A percentile compares a stretch with the other conserved stretches of the same genome.
phyloP scores from a whole-genome alignment of 495 filamentous ascomycete species.

The Aspergillus olivimuriae region DNA sequence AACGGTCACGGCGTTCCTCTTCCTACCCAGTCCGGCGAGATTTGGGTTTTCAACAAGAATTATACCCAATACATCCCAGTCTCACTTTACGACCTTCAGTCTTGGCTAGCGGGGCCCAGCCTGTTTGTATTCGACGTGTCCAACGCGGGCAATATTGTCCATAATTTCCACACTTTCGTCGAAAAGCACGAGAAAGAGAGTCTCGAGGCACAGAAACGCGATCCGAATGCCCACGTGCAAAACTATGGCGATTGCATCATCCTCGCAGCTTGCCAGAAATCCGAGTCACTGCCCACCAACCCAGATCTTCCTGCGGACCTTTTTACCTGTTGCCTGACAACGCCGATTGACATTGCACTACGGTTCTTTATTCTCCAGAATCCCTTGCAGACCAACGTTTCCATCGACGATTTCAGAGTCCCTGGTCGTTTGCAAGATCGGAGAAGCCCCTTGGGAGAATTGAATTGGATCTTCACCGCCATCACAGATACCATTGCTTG shows the following conservation, averaged over 20 bases:
- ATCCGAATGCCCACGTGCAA: conserved; percentile 65
- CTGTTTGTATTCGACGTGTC: conserved; percentile 98
- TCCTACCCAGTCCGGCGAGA: conserved; percentile 91
- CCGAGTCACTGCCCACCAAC: conserved; percentile 94
- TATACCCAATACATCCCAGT: conserved; percentile 99
- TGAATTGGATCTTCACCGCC: conserved; percentile 99
- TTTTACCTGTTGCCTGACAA: conserved; percentile 93
- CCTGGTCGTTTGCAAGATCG: conserved; percentile 85
- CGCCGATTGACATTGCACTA: conserved; percentile 93
- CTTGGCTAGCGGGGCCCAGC: conserved; percentile 91
- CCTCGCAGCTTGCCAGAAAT: conserved; percentile 81
- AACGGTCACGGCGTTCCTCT: conserved; percentile 98
- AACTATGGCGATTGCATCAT: conserved; percentile 79
- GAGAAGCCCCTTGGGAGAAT: conserved; percentile 88
- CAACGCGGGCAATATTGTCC: conserved; percentile 89
- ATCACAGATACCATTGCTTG: conserved; percentile 99
- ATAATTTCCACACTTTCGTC: conserved; percentile 88
- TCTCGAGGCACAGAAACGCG: conserved; percentile 58
- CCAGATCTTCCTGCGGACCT: conserved; percentile 90
- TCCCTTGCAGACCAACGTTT: conserved; percentile 68
- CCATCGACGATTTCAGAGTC: conserved; percentile 68
- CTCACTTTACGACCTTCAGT: conserved; percentile 90
- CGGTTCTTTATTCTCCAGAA: conserved; percentile 94
- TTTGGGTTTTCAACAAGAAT: conserved; percentile 99
- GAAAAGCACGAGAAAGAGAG: conserved; percentile 90